A percentile compares a stretch with the other conserved stretches of the same genome.
These are phyloP conservation scores for Rachicladosporium sp. DNA, from an alignment of 2,329 filamentous ascomycete genomes.

Conservation along the genomic window DNA sequence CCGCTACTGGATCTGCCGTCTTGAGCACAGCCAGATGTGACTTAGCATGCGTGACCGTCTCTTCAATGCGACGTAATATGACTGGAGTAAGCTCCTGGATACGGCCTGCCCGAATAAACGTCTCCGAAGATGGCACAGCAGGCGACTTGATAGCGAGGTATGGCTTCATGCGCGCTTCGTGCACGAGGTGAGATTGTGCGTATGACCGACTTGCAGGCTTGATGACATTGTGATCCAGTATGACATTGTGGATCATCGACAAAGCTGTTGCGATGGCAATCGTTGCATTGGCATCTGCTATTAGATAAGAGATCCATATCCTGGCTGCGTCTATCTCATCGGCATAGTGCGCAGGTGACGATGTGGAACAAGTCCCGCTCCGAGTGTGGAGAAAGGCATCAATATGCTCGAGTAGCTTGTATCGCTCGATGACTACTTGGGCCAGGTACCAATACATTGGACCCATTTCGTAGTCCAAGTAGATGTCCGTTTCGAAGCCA, in stretches of 20 bases:
- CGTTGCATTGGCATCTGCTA: slow-evolving; percentile 17
- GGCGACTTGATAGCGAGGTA: slow-evolving; percentile 60
- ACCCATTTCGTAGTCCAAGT: slow-evolving; percentile 70
- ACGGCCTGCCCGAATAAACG: slow-evolving; percentile 36
- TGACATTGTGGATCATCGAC: slow-evolving; percentile 49
- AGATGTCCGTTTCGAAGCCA: slow-evolving; percentile 87
- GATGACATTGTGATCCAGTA: slow-evolving; percentile 47
- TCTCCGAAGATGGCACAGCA: slow-evolving; percentile 51
- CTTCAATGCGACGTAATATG: slow-evolving; percentile 8
- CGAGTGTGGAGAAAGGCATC: slow-evolving; percentile 46
- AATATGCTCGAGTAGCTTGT: slow-evolving; percentile 49
- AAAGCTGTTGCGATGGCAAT: slow-evolving; percentile 21
- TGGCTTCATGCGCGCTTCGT: slow-evolving; percentile 77
- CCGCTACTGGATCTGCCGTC: slow-evolving; percentile 22
- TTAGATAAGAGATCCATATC: slow-evolving; percentile 18
- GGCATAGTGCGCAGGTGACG: slow-evolving; percentile 16
- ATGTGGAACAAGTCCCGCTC: slow-evolving; percentile 16
- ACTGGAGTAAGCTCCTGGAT: background rate
- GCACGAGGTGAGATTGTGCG: slow-evolving; percentile 54
- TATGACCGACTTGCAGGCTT: slow-evolving; percentile 47
- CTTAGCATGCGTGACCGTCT: slow-evolving; percentile 23
- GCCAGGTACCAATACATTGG: slow-evolving; percentile 65
- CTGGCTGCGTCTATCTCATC: slow-evolving; percentile 8
- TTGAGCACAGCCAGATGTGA: slow-evolving; percentile 25
- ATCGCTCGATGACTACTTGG: slow-evolving; percentile 6